Evolutionary conservation across 2,329 filamentous ascomycete genomes (phyloP), one percentile per base, ranked within the genome.

Genomic region (Monosporascus sp.): DNA sequence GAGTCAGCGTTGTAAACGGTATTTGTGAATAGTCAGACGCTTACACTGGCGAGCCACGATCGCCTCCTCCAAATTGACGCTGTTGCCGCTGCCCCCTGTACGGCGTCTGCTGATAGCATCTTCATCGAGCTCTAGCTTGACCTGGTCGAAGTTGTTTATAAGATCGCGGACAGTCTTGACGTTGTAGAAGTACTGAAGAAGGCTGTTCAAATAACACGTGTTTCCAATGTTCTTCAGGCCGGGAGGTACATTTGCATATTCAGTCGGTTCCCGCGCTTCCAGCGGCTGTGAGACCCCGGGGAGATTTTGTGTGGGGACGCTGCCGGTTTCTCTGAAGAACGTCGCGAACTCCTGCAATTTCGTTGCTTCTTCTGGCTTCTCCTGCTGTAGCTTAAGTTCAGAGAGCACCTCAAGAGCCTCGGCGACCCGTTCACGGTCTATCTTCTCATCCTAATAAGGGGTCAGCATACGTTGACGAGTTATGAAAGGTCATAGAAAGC

Each of bases 181-280:
- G 0, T 92, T 95, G 68, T 96, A 97, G 60, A 97, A 88, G 67
- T 96, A 97, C 64, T 99, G 94, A 9, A 99, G 77, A 48, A 99
- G 81, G 71, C 93, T 97, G 75, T 99, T 99, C 51, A 99, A 79
- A 65, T 99, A 99, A 69, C 94, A 99, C 0, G 95, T 99, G 65
- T 99, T 99, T 54, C 94, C 92, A 53, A 97, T 96, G 62, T 97
- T 99, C 58, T 86, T 82, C 6, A 97, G 79, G 0, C 94, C 94
- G 22, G 96, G 89, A 0, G 94, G 94, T 69, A 89, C 85, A 31
- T 81, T 76, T 47, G 72, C 63, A 52, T 75, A 64, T 15, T 66
- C 64, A 3, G 62, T 52, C 45, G 56, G 48, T 24, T 54, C 55
- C 38, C 54, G 39, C 20, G 49, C 39, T 18, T 52, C 35, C 17